Base-by-base conservation (phyloP, 352 stramenopile species). In the Aphanomyces stellatus region DNA sequence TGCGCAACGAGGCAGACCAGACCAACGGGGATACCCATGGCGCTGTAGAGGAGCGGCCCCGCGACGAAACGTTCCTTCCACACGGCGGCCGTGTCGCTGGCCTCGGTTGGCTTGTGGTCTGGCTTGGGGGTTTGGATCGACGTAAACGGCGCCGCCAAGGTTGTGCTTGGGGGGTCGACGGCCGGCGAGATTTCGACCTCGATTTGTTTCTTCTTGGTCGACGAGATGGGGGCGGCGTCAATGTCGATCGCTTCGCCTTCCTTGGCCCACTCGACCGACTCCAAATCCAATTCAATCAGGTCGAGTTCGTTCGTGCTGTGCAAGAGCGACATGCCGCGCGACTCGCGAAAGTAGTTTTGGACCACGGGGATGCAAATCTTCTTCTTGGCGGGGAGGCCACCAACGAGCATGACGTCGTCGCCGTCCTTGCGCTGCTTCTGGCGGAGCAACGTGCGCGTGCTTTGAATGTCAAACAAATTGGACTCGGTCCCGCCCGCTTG, bases 381-480 rank as follows among this genome's bases (percentile, higher is more conserved):
- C 73, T 95, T 93, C 72, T 91, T 95, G 64, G 90, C 81, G 3
- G 85, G 85, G 25, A 91, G 65, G 27, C 78, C 76, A 27, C 75
- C 10, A 69, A 57, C 51, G 78, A 69, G 49, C 0, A 84, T 46
- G 19, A 89, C 56, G 57, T 90, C 82, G 17, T 51, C 72, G 30
- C 30, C 49, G 51, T 89, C 78, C 31, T 69, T 63, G 24, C 46
- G 37, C 28, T 62, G 59, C 41, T 70, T 64, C 63, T 93, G 86
- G 1, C 86, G 83, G 33, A 92, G 69, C n/a, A 95, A 61, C 24
- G 86, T 93, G 17, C 86, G 78, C 17, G 86, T 95, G 72, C 90
- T 93, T 35, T 81, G 84, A 49, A 95, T 95, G 65, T 93, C 81
- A 65, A 95, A 95, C 53, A 81, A 87, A 30, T 87, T 88, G 1